Evolutionary conservation across 345 rosid species (phyloP), one percentile per base, ranked within the genome.

Genomic region (Eucalyptus curtisii): DNA sequence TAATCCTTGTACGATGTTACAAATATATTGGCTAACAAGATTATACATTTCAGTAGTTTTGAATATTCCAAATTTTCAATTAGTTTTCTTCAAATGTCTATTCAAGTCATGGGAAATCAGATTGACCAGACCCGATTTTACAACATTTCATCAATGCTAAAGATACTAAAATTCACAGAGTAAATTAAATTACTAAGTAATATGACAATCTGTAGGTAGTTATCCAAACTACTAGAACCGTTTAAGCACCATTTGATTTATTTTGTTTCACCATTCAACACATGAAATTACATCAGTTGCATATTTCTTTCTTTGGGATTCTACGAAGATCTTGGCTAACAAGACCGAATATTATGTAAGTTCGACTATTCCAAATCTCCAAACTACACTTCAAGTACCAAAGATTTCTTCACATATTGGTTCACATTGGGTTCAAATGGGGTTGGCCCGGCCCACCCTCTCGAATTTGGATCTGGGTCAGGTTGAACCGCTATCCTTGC

Each of bases 51-150:
- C 2, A 24, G 30, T 55, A 24, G 15, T 25, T 25, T 59, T 59
- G 31, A 59, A 59, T 59, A 27, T 59, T 59, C 31, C 15, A 59
- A 59, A 24, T 4, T 11, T 59, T 59, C 66, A 59, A 5, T 27
- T 25, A 59, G 13, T 12, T 25, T 59, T 25, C 7, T 55, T 55
- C 6, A 10, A 24, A 2, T 10, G 30, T 55, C 61, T 24, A 24
- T 0, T 59, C 66, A 59, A 59, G 3, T 27, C n/a, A 11, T 5
- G 66, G 0, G 13, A 59, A 25, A 59, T 0, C 0, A 0, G 15
- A 27, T 12, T 25, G 66, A 59, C 31, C 4, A 0, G 2, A 59
- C 31, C 31, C 2, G 7, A 5, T 27, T 59, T 5, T 5, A 27
- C 7, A 59, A 59, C 0, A 59, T 59, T 59, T 59, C 31, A 59